Evolutionary conservation across 805 yeast genomes (phyloP).

Genomic region (Babjeviella inositovora): DNA sequence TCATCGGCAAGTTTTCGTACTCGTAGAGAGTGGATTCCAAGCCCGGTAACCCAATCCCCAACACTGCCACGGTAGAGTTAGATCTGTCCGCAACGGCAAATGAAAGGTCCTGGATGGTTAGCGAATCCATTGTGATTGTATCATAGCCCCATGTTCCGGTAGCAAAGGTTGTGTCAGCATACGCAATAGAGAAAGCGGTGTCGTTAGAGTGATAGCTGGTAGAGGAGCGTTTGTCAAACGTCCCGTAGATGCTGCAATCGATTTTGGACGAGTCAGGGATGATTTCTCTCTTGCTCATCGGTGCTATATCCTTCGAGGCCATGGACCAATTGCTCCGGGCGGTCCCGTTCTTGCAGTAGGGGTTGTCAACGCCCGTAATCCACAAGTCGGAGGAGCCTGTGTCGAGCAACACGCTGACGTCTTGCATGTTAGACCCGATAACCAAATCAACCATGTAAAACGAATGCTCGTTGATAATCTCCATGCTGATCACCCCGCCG

Average conservation of each 20-base stretch:
- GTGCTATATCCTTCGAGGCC: too few species aligned
- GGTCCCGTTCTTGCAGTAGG: too few species aligned
- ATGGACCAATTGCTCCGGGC: too few species aligned
- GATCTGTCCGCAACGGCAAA: constrained; percentile 20
- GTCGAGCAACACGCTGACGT: constrained; percentile 5
- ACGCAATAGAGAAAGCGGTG: constrained; percentile 13
- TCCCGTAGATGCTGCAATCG: constrained; percentile 20
- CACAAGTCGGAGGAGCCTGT: constrained; percentile 8
- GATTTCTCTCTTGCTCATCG: too few species aligned
- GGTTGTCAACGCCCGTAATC: constrained; percentile 3
- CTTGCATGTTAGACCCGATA: constrained; percentile 5
- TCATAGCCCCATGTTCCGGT: constrained; percentile 22
- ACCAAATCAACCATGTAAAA: constrained; percentile 2
- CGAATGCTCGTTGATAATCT: constrained; percentile 1
- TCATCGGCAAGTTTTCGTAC: constrained; percentile 11
- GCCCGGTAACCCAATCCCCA: constrained; percentile 24
- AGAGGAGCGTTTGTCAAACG: constrained; percentile 16
- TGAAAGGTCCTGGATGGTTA: constrained; percentile 13
- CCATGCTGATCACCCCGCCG: constrained; percentile 1
- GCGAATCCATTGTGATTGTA: constrained; percentile 11
- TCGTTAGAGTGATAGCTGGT: constrained; percentile 12
- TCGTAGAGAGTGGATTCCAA: constrained; percentile 9
- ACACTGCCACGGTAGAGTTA: constrained; percentile 16
- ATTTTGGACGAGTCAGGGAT: too few species aligned
- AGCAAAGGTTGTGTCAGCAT: constrained; percentile 21